These are phyloP conservation scores for Sarocladiaceae sp. DNA, from an alignment of 2,329 filamentous ascomycete species.

Conservation along the genomic window DNA sequence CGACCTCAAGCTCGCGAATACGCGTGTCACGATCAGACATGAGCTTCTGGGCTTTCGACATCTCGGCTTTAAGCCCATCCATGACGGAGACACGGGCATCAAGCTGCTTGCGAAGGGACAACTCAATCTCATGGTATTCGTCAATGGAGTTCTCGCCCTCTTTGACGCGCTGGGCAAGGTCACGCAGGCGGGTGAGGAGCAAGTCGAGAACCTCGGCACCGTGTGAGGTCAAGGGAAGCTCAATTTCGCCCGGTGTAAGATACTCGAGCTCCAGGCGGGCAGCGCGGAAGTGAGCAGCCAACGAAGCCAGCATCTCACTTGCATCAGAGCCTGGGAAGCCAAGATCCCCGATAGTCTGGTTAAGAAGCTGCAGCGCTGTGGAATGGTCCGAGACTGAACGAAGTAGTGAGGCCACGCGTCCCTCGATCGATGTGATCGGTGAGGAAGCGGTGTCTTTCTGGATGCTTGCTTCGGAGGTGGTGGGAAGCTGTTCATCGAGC, in stretches of 20 bases:
- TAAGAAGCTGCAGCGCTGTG: slow-evolving; percentile 38
- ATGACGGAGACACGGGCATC: slow-evolving; percentile 44
- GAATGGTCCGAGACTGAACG: slow-evolving; percentile 42
- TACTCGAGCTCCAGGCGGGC: slow-evolving; percentile 58
- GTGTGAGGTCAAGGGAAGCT: slow-evolving; percentile 43
- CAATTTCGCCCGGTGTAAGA: slow-evolving; percentile 51
- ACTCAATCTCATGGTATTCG: slow-evolving; percentile 52
- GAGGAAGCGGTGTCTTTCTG: slow-evolving; percentile 12
- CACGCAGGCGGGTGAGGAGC: slow-evolving; percentile 42
- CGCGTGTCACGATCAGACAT: slow-evolving; percentile 31
- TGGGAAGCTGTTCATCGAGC: slow-evolving; percentile 28
- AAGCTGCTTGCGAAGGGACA: slow-evolving; percentile 50
- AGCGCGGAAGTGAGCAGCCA: slow-evolving; percentile 44
- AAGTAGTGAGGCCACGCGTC: slow-evolving; percentile 35
- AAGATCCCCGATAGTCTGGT: slow-evolving; percentile 37
- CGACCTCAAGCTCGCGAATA: slow-evolving; percentile 42
- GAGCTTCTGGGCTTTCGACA: slow-evolving; percentile 25
- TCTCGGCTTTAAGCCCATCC: slow-evolving; percentile 38
- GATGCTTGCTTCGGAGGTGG: slow-evolving; percentile 12
- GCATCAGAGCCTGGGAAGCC: slow-evolving; percentile 45
- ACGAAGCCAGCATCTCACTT: slow-evolving; percentile 39
- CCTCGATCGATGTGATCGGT: slow-evolving; percentile 30
- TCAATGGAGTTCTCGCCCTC: slow-evolving; percentile 51
- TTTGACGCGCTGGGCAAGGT: slow-evolving; percentile 37
- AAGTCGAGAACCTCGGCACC: slow-evolving; percentile 52